Evolutionary conservation across 345 rosid genomes (phyloP).

Genomic region (Aurinia saxatilis): DNA sequence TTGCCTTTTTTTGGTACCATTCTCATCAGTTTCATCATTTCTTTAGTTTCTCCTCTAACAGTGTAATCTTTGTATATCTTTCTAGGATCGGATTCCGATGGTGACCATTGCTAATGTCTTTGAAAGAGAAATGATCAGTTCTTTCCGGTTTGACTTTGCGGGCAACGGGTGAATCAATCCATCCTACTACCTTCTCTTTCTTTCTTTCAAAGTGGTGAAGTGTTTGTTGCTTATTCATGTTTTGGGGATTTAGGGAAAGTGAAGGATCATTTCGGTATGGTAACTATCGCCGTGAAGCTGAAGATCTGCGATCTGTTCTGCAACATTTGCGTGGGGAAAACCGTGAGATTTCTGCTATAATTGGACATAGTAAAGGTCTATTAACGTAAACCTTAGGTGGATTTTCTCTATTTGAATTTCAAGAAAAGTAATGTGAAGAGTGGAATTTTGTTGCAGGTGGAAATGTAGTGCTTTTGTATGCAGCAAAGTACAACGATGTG

Average conservation of each 20-base stretch:
- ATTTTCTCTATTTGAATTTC: neutral
- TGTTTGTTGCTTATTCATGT: conserved; percentile 1
- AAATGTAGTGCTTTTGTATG: conserved; percentile 74
- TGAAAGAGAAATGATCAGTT: conserved; percentile 46
- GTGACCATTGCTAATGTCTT: conserved; percentile 47
- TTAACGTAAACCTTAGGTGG: neutral
- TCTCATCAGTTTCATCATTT: neutral
- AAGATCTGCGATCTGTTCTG: conserved; percentile 59
- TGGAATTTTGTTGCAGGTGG: conserved; percentile 48
- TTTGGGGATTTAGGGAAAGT: conserved; percentile 52
- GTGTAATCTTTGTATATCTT: neutral
- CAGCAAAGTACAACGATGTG: conserved; percentile 68
- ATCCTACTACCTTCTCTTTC: neutral
- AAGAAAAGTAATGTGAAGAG: neutral
- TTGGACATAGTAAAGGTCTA: conserved; percentile 93
- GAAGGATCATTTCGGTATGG: conserved; percentile 89
- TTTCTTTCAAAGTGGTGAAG: neutral
- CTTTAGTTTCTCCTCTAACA: neutral
- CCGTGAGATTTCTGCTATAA: conserved; percentile 40
- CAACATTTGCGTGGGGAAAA: conserved; percentile 40
- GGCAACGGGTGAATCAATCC: conserved; percentile 64
- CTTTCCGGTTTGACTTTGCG: conserved; percentile 82
- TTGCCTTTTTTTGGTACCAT: neutral
- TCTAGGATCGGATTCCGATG: conserved; percentile 74
- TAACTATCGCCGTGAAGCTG: conserved; percentile 71